Percentiles rank a stretch among this genome's conserved stretches.
Evolutionary conservation across 2,329 filamentous ascomycete species (phyloP).

Genomic region (Furcasterigmium sp.): DNA sequence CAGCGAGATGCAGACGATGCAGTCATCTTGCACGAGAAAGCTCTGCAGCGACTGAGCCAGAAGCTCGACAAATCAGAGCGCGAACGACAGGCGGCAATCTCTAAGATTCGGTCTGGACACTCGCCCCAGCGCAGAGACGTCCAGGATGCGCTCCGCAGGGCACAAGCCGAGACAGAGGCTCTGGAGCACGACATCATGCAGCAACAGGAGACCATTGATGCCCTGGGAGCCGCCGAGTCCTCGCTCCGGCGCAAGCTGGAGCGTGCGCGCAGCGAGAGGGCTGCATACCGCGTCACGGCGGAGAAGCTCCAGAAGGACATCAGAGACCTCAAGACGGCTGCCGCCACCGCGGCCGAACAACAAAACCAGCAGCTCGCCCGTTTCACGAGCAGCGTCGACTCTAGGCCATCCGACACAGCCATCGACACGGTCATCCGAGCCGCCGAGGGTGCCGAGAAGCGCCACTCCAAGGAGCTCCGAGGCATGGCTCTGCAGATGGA

Average conservation of each 20-base stretch:
- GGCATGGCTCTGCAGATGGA: slow-evolving; percentile 86
- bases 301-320: slow-evolving; percentile 51
- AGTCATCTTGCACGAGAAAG: slow-evolving; percentile 34
- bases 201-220: slow-evolving; percentile 60
- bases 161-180: slow-evolving; percentile 59
- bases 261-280: slow-evolving; percentile 61
- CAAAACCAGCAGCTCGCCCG: slow-evolving; percentile 19
- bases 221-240: slow-evolving; percentile 49
- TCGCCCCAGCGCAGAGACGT: slow-evolving; percentile 46
- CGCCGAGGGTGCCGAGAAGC: slow-evolving; percentile 57
- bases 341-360: slow-evolving; percentile 22
- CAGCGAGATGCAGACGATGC: slow-evolving; percentile 46
- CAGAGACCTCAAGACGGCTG: slow-evolving; percentile 36
- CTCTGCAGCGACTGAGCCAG: slow-evolving; percentile 36
- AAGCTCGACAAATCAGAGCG: slow-evolving; percentile 47
- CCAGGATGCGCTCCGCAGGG: slow-evolving; percentile 54
- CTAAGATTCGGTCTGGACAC: slow-evolving; percentile 7
- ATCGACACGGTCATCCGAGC: slow-evolving; percentile 55
- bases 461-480: slow-evolving; percentile 70
- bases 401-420: slow-evolving; percentile 39
- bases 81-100: slow-evolving; percentile 32
- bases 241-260: slow-evolving; percentile 64
- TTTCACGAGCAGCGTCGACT: slow-evolving; percentile 23
- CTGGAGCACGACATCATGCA: slow-evolving; percentile 69
- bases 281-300: slow-evolving; percentile 46